Evolutionary conservation across 1,284 basidiomycete genomes (phyloP), one percentile per base, ranked within the genome.

Genomic region (Peniophora sp.): DNA sequence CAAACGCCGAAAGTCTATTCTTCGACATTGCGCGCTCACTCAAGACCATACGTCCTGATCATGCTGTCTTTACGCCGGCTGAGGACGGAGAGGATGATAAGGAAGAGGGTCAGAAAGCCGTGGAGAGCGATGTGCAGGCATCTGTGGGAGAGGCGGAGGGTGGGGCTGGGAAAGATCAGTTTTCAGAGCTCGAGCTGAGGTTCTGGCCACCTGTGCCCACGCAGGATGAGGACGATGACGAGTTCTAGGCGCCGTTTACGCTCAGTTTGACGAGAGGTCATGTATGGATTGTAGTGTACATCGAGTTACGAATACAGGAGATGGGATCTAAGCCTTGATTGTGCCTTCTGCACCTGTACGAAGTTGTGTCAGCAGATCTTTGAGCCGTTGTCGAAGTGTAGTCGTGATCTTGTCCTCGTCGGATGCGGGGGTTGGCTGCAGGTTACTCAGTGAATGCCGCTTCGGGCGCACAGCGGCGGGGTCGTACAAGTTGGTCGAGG

Each of bases 1-100:
- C 58, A 6, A 64, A 75, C 52, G 88, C 83, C 1, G 82, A 92
- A 62, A 60, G 60, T 11, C 67, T 79, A 2, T 92, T 88, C 62
- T 80, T 77, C 74, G 71, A 72, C 44, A 72, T 76, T 1, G 62
- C 64, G 2, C 56, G 59, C 47, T 46, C 32, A 12, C 46, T 68
- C 32, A 60, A 60, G 44, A 54, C 53, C 6, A 53, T 46, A 51
- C 50, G 39, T 24, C 55, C 55, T 22, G 39, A 48, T 22, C 35
- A 42, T 12, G 27, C 27, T 32, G 27, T 32, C 6, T 32, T 32
- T 32, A 12, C 27, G 12, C 27, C 27, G 22, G 27, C 22, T 34
- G 52, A 42, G 1, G 51, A 51, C 10, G 57, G 49, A 15, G 49
- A 32, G 42, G n/a, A 5, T 15, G 37, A n/a, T 6, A 20, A 8